A percentile compares a stretch with the other conserved stretches of the same genome.
These are phyloP conservation scores for Mallotus repandus DNA, from an alignment of 441 rosid species.

Conservation along the genomic window DNA sequence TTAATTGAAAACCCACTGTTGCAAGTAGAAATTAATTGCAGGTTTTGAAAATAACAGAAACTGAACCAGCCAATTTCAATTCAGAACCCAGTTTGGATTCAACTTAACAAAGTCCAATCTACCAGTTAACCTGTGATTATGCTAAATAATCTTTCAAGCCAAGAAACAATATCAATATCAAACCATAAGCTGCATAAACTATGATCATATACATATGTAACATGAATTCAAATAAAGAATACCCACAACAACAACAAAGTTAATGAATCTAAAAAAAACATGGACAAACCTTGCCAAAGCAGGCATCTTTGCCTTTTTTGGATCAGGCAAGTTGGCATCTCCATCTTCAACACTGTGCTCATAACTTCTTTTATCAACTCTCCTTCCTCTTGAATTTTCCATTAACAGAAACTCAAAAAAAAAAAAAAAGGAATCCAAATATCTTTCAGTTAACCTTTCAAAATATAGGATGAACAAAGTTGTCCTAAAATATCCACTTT, in stretches of 20 bases:
- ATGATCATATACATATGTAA: neutral
- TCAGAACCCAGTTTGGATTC: constrained; percentile 15
- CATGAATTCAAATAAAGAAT: neutral
- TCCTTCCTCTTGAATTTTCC: constrained; percentile 65
- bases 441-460: neutral
- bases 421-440: neutral
- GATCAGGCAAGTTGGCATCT: constrained; percentile 40
- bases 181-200: neutral
- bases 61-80: neutral
- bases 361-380: constrained; percentile 54
- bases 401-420: constrained; percentile 37
- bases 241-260: neutral
- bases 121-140: neutral
- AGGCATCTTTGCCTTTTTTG: constrained; percentile 76
- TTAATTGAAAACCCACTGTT: neutral
- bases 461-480: constrained; percentile 9
- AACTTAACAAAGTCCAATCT: neutral
- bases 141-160: neutral
- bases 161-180: constrained; percentile 3
- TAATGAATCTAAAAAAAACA: neutral
- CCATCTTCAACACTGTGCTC: constrained; percentile 58
- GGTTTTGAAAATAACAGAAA: neutral
- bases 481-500: constrained; percentile 8
- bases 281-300: constrained; percentile 78
- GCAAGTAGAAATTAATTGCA: neutral